Evolutionary conservation across 1,284 basidiomycete species (phyloP), one percentile per base, ranked within the genome.

Genomic region (Leccinum colubrinum): DNA sequence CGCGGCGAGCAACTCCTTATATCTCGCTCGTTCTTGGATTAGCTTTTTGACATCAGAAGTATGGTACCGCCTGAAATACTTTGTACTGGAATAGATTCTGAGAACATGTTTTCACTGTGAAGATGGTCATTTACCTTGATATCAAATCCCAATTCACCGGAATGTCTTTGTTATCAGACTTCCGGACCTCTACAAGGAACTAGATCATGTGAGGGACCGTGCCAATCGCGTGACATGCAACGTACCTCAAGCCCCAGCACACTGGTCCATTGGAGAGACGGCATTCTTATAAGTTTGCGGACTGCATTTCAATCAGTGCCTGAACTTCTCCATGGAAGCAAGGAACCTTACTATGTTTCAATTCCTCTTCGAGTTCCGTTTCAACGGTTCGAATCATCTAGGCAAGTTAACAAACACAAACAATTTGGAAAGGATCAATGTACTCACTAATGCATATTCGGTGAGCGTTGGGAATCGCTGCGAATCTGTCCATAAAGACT

Each of bases 61-160:
- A 58, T 91, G 90, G 73, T 93, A 98, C n/a, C 97, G 84, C 54
- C 87, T 85, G 27, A 83, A 78, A 17, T 78, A 78, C 74, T 90
- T 95, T 1, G 95, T 98, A 51, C 91, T 93, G 63, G 50, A 59
- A 60, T 46, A 53, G 56, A 64, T 2, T n/a, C 65, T 59, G 43
- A 65, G 61, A 35, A 67, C 55, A 56, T 11, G 48, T 22, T 39
- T 61, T 56, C 46, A 39, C 20, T 20, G 58, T 22, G 27, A 37
- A 53, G 46, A 37, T 22, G 6, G 0, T 59, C 46, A 48, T 73
- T 64, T 68, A 92, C 91, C 85, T 87, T 41, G 87, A 93, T 56
- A 95, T 81, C 43, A 91, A 79, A 54, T 86, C 79, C 95, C 96
- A 99, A 61, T 84, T 83, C 6, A 84, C 82, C 0, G 97, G 97